A percentile compares a stretch with the other conserved stretches of the same genome.
Evolutionary conservation across 2,329 filamentous ascomycete species (phyloP).

Genomic region (Pyrenophora teres): DNA sequence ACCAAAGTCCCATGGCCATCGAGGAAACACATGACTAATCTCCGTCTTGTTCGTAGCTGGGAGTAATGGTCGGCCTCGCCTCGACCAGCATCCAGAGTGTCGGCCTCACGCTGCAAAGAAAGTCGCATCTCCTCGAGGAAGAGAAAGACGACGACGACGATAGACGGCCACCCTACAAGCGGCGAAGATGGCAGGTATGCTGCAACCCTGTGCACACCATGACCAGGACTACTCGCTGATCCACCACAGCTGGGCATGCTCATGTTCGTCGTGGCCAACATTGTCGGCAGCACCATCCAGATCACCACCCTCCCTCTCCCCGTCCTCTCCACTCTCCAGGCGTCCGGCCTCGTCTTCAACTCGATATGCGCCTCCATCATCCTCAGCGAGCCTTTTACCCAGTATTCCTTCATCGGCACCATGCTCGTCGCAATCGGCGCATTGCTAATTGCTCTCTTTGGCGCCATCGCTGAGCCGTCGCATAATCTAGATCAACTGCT

Average conservation of each 20-base stretch:
- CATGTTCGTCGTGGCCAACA: slow-evolving; percentile 94
- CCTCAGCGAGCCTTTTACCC: slow-evolving; percentile 90
- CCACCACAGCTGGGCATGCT: slow-evolving; percentile 74
- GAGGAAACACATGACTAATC: neutral
- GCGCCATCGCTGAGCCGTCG: slow-evolving; percentile 89
- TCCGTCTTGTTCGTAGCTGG: slow-evolving; percentile 63
- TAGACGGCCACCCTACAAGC: slow-evolving; percentile 83
- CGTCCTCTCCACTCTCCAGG: slow-evolving; percentile 88
- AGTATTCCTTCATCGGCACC: slow-evolving; percentile 89
- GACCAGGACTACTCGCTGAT: slow-evolving; percentile 17
- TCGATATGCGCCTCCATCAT: slow-evolving; percentile 95
- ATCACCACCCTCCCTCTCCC: slow-evolving; percentile 95
- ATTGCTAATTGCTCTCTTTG: slow-evolving; percentile 90
- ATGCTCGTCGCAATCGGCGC: slow-evolving; percentile 85
- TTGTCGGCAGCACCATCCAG: slow-evolving; percentile 93
- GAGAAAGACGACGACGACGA: slow-evolving; percentile 80
- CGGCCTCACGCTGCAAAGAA: slow-evolving; percentile 92
- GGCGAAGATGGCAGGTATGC: slow-evolving; percentile 83
- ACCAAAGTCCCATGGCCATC: neutral
- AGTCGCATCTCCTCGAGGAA: slow-evolving; percentile 97
- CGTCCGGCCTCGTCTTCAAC: slow-evolving; percentile 95
- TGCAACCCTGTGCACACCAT: neutral
- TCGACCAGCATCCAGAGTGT: slow-evolving; percentile 95
- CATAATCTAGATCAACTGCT: slow-evolving; percentile 85
- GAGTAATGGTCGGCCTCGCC: slow-evolving; percentile 88